phyloP scores from a whole-genome alignment of 2,329 filamentous ascomycete genomes.

The Nemania serpens region DNA sequence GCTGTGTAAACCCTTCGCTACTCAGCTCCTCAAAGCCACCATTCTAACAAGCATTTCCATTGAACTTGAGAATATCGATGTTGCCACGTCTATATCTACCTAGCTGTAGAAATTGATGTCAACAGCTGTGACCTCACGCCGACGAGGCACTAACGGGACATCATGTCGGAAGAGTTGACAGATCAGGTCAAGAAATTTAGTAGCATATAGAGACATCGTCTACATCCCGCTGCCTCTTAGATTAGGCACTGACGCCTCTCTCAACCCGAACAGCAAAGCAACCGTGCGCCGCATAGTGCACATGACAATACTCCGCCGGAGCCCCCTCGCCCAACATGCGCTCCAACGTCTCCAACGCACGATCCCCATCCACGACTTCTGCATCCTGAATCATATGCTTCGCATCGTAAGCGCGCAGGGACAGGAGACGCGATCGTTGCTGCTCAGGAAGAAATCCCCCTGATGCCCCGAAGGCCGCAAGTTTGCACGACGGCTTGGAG shows the following conservation, averaged over 20 bases:
- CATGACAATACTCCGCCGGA: slow-evolving; percentile 21
- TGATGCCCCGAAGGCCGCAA: neutral
- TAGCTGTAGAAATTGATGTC: neutral
- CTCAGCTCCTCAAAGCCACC: neutral
- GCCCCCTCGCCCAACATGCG: slow-evolving; percentile 8
- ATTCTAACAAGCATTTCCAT: neutral
- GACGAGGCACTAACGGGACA: neutral
- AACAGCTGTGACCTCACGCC: neutral
- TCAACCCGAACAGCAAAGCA: slow-evolving; percentile 28
- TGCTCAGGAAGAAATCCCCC: slow-evolving; percentile 13
- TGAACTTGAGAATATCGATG: neutral
- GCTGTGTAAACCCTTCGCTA: slow-evolving; percentile 14
- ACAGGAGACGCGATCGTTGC: neutral
- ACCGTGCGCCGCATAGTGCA: slow-evolving; percentile 14
- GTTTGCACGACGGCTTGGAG: slow-evolving; percentile 11
- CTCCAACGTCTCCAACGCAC: slow-evolving; percentile 13
- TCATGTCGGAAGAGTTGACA: neutral
- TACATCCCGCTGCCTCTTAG: neutral
- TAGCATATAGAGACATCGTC: neutral
- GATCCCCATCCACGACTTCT: slow-evolving; percentile 19
- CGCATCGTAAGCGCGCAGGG: slow-evolving; percentile 22
- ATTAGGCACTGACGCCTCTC: slow-evolving; percentile 3
- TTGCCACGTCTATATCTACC: neutral
- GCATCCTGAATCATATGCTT: slow-evolving; percentile 18
- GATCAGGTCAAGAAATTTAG: neutral